Percentiles rank a stretch among this genome's conserved stretches.
Evolutionary conservation across 2,329 filamentous ascomycete species (phyloP).

Genomic region (Pseudogymnoascus sp.): DNA sequence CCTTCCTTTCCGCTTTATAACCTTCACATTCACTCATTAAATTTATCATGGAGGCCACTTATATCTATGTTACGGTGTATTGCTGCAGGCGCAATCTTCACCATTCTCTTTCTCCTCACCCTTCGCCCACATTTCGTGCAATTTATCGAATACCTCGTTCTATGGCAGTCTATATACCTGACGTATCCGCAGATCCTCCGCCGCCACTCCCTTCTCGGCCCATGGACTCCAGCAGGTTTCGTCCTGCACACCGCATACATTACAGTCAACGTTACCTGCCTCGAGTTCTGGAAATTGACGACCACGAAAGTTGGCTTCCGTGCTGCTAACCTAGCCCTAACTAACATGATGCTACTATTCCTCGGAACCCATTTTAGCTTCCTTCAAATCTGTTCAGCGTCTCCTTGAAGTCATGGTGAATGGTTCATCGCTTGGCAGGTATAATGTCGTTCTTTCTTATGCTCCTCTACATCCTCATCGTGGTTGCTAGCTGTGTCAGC

Average conservation of each 20-base stretch:
- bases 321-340: constrained; percentile 14
- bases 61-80: constrained; percentile 23
- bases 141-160: constrained; percentile 13
- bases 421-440: too few relatives aligned
- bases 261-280: not conserved
- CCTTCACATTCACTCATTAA: not conserved
- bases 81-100: constrained; percentile 19
- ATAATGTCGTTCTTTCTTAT: too few relatives aligned
- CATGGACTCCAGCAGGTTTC: constrained; percentile 17
- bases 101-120: constrained; percentile 18
- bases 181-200: constrained; percentile 20
- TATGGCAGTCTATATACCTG: constrained; percentile 18
- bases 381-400: too few relatives aligned
- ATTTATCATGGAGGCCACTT: constrained; percentile 17
- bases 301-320: not conserved
- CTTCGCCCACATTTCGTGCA: constrained; percentile 11
- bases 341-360: constrained; percentile 16
- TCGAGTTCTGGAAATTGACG: not conserved
- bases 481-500: too few relatives aligned
- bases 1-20: not conserved
- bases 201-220: constrained; percentile 16
- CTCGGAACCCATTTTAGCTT: constrained; percentile 9
- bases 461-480: too few relatives aligned
- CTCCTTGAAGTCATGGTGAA: too few relatives aligned
- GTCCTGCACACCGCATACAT: constrained; percentile 11